These are phyloP conservation scores for Sphagnurus paluster DNA, from an alignment of 1,284 basidiomycete genomes.

Conservation along the genomic window DNA sequence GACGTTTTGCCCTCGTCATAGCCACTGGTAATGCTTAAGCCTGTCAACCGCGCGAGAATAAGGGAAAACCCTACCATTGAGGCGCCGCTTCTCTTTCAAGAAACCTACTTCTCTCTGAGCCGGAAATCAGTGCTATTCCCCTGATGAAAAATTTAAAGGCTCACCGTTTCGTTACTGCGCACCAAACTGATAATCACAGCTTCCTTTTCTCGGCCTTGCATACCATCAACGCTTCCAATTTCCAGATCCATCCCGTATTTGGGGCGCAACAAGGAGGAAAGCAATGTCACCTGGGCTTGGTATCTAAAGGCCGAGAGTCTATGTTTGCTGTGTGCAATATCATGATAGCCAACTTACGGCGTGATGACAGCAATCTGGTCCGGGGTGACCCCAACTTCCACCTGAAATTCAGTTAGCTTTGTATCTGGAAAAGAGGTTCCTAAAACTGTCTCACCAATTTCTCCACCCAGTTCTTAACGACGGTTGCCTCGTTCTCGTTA, in stretches of 20 bases:
- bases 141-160: constrained; percentile 15
- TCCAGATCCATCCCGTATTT: constrained; percentile 72
- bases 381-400: constrained; percentile 68
- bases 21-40: constrained; percentile 54
- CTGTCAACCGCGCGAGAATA: constrained; percentile 1
- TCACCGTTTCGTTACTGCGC: constrained; percentile 79
- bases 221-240: constrained; percentile 90
- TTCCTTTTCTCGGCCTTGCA: constrained; percentile 93
- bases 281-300: constrained; percentile 86
- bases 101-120: constrained; percentile 86
- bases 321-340: too few relatives aligned
- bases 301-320: too few relatives aligned
- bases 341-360: constrained; percentile 76
- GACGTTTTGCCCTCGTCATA: constrained; percentile 92
- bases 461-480: constrained; percentile 83
- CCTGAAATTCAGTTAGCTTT: constrained; percentile 29
- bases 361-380: constrained; percentile 88
- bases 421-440: constrained; percentile 25
- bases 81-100: constrained; percentile 83
- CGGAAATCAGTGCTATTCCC: constrained; percentile 6
- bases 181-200: constrained; percentile 89
- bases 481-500: constrained; percentile 90
- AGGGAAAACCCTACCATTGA: constrained; percentile 66
- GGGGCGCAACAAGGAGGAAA: constrained; percentile 73
- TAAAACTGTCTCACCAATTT: too few relatives aligned